A percentile compares a stretch with the other conserved stretches of the same genome.
Conservation (phyloP, 2,329 filamentous ascomycete species). For the Dactylonectria macrodidyma region DNA sequence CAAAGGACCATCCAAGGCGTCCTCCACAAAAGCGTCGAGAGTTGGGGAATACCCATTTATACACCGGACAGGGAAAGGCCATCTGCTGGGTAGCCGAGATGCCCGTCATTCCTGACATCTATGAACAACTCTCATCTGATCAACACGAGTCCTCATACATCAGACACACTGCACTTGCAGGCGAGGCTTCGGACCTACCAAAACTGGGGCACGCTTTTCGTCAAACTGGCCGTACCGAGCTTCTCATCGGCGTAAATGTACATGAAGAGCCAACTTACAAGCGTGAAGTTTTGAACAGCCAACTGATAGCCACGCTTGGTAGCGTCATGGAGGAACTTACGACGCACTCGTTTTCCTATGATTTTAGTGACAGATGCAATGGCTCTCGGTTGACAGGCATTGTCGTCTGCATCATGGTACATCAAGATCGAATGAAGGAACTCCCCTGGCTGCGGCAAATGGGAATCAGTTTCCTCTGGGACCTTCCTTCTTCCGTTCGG, state of each 20-base stretch:
- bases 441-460: background rate
- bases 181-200: background rate
- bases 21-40: background rate
- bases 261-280: background rate
- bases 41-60: background rate
- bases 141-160: background rate
- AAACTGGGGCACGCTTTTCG: background rate
- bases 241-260: background rate
- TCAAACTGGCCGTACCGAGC: background rate
- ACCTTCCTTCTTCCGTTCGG: background rate
- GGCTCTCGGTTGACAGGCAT: background rate
- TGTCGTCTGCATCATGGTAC: background rate
- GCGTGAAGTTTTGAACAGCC: background rate
- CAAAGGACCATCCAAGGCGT: background rate
- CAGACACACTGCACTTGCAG: background rate
- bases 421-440: background rate
- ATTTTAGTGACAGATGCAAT: background rate
- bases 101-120: background rate
- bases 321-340: background rate
- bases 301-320: background rate
- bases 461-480: background rate
- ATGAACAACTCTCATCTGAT: background rate
- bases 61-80: background rate
- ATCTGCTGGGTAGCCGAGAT: background rate
- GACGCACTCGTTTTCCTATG: background rate